Evolutionary conservation across 1,284 basidiomycete genomes (phyloP).

Genomic region (Rhodotorula sp.): DNA sequence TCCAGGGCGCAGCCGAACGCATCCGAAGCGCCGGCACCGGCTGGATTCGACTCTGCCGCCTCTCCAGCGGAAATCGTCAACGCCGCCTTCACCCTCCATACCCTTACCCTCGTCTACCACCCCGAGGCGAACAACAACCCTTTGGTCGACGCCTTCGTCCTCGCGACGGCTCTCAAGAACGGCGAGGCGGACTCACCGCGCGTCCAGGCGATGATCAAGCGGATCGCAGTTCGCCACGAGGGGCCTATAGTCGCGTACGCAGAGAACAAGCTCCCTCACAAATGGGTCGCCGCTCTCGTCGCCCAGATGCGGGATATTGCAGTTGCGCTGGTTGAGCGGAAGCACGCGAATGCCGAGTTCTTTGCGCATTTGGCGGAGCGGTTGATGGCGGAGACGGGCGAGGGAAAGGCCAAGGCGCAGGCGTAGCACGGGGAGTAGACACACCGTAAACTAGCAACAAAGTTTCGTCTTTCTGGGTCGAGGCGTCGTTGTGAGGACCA

Average conservation of each 20-base stretch:
- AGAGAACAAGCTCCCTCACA: neutral
- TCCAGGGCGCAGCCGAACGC: neutral
- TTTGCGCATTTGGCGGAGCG: conserved; percentile 26
- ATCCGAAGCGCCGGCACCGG: neutral
- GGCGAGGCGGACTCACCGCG: neutral
- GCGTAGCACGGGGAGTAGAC: neutral
- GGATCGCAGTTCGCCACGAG: neutral
- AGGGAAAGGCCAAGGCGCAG: too few species aligned
- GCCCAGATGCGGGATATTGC: conserved; percentile 11
- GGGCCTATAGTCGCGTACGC: conserved; percentile 7
- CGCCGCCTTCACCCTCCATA: conserved; percentile 5
- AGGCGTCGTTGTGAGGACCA: too few species aligned
- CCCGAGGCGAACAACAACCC: neutral
- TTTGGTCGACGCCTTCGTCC: conserved; percentile 3
- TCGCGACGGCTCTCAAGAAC: conserved; percentile 1
- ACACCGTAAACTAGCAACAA: too few species aligned
- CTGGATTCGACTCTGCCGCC: neutral
- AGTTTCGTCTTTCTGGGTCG: neutral
- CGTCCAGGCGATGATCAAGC: neutral
- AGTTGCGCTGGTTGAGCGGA: conserved; percentile 5
- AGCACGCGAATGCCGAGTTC: conserved; percentile 15
- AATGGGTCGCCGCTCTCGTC: neutral
- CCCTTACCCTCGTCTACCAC: conserved; percentile 4
- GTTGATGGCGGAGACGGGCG: neutral
- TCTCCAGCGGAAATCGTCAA: neutral